Evolutionary conservation across 768 basidiomycete genomes (phyloP).

Genomic region (Serendipita indica): DNA sequence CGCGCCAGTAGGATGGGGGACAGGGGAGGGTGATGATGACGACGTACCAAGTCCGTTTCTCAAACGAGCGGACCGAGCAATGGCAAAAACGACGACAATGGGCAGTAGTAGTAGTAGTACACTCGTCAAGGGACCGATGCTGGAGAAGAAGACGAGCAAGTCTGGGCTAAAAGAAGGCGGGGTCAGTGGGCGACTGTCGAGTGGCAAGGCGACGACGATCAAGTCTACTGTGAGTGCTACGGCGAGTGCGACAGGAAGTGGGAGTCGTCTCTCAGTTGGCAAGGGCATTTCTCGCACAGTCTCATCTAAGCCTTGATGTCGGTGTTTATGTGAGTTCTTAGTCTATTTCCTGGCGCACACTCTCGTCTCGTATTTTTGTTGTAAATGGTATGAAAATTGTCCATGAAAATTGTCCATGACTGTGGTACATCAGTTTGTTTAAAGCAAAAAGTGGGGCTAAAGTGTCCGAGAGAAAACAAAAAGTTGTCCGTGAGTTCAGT

Average conservation of each 20-base stretch:
- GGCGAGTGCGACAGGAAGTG: too few relatives aligned
- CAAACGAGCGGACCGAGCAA: conserved; percentile 32
- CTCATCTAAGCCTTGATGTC: conserved; percentile 2
- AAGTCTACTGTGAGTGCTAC: neutral
- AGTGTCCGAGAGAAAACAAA: neutral
- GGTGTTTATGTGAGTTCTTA: too few relatives aligned
- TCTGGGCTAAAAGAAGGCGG: neutral
- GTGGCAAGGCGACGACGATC: neutral
- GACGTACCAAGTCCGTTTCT: conserved; percentile 77
- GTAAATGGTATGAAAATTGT: neutral
- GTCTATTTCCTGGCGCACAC: neutral
- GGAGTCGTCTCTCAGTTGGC: neutral
- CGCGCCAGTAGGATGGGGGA: conserved; percentile 13
- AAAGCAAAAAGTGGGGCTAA: neutral
- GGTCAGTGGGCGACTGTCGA: neutral
- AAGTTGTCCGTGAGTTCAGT: neutral
- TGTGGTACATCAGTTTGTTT: too few relatives aligned
- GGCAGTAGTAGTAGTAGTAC: neutral
- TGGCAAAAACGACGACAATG: neutral
- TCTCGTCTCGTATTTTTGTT: neutral
- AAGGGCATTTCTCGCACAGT: neutral
- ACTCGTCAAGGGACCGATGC: neutral
- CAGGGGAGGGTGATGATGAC: conserved; percentile 52
- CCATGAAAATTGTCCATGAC: neutral
- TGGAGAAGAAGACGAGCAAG: conserved; percentile 3